phyloP scores from a whole-genome alignment of 371 early-diverging fungal genomes.

The Circinella umbellata region DNA sequence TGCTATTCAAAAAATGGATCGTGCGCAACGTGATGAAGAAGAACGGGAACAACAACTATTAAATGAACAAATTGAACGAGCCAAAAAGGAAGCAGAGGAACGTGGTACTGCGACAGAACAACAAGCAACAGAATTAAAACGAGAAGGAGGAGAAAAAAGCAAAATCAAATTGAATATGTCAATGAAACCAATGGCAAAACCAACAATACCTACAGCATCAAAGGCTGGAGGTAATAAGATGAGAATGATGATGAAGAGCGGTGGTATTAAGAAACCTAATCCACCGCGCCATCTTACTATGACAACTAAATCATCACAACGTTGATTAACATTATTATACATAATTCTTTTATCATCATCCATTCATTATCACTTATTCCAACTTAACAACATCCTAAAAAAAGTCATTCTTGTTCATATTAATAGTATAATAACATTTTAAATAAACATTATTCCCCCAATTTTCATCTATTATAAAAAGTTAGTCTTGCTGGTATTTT shows the following conservation, averaged over 20 bases:
- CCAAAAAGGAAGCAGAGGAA: conserved; percentile 58
- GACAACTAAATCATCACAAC: background rate
- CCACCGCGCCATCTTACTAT: conserved; percentile 18
- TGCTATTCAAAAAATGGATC: conserved; percentile 84
- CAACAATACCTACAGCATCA: conserved; percentile 21
- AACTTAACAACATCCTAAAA: no score
- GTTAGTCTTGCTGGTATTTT: no score
- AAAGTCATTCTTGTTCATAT: no score
- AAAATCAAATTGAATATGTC: conserved; percentile 43
- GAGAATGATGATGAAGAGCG: conserved; percentile 43
- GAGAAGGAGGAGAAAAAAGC: conserved; percentile 47
- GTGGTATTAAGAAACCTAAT: conserved; percentile 36
- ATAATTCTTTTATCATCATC: no score
- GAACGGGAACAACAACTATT: conserved; percentile 80
- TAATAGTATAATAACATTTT: no score
- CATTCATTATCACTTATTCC: no score
- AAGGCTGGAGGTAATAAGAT: conserved; percentile 19
- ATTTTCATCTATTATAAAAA: no score
- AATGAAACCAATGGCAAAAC: conserved; percentile 28
- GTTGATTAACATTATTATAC: no score
- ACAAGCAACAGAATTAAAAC: conserved; percentile 68
- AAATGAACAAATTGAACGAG: conserved; percentile 83
- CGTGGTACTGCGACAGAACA: conserved; percentile 38
- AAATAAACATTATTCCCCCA: no score
- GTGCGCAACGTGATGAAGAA: conserved; percentile 82